Conservation (phyloP, 495 filamentous ascomycete species). For the Daldinia decipiens region DNA sequence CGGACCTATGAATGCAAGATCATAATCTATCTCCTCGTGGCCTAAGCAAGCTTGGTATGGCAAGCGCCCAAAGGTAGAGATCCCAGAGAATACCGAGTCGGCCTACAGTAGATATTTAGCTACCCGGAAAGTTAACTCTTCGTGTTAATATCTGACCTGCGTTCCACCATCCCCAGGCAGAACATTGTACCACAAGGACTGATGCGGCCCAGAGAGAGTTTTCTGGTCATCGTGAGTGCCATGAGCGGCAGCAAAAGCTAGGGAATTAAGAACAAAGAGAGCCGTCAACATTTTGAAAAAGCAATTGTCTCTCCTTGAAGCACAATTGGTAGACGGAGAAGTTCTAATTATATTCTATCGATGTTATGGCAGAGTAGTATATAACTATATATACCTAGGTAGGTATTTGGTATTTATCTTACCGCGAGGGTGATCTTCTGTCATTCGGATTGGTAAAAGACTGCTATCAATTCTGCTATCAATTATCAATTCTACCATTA, state of each 20-base stretch:
- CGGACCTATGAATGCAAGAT: conserved; percentile 85
- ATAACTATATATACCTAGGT: conserved; percentile 16
- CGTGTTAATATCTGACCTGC: conserved; percentile 51
- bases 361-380: background rate
- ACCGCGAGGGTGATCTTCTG: conserved; percentile 12
- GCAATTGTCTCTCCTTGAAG: conserved; percentile 7
- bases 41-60: conserved; percentile 78
- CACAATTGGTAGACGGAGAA: background rate
- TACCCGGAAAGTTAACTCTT: background rate
- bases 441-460: conserved; percentile 30
- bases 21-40: conserved; percentile 71
- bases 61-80: conserved; percentile 85
- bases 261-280: conserved; percentile 40
- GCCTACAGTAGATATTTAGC: conserved; percentile 49
- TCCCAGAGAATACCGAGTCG: conserved; percentile 77
- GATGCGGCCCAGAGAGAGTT: conserved; percentile 53
- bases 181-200: conserved; percentile 60
- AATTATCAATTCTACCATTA: conserved; percentile 17
- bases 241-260: conserved; percentile 47
- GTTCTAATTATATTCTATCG: background rate
- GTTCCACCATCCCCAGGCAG: conserved; percentile 68
- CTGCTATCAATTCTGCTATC: conserved; percentile 33
- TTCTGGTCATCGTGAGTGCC: conserved; percentile 53
- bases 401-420: too few species aligned
- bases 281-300: conserved; percentile 40